Base-by-base conservation (phyloP, 352 stramenopile species). In the Peronospora farinosa region DNA sequence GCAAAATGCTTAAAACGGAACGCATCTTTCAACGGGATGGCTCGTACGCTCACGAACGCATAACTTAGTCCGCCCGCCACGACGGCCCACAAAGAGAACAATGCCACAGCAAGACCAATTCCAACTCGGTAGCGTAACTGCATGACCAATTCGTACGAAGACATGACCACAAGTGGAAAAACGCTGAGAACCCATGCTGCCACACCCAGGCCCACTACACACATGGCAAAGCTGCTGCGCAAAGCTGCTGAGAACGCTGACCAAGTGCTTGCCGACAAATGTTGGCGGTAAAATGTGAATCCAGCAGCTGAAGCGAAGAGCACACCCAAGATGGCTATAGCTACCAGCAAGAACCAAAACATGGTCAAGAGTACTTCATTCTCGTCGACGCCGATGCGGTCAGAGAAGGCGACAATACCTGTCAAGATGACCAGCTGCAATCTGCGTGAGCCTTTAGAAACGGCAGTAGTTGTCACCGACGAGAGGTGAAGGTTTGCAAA, bases 331-430 rank as follows among this genome's bases (percentile, higher is more conserved):
- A 71, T 21, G 0, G 42, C 70, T 8, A 72, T 58, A 5, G 74
- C 54, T 1, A 60, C 52, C 9, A 85, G 46, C 44, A 90, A 86
- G 30, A 69, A 68, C 10, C 50, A 67, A 27, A 73, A 70, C 2
- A 63, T 61, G 7, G 47, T 67, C 50, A 65, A 51, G 1, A 86
- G 59, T 0, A 71, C 49, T 41, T 75, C 53, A 27, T 69, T 65
- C 53, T 88, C 77, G 2, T 72, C 54, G 16, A 88, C 69, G 11
- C 72, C 73, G 21, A 88, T 72, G 17, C 77, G 77, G 31, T 86
- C 77, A 2, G 77, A 66, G 35, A 84, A 88, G 9, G 77, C 68
- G 3, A 88, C 77, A 42, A 86, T 73, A n/a, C 77, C 77, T 6
- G 65, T 83, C 41, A 88, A 61, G 32, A 88, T 81, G 17, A 76